Conservation (phyloP, 495 filamentous ascomycete genomes). For the Penicillium argentinense region DNA sequence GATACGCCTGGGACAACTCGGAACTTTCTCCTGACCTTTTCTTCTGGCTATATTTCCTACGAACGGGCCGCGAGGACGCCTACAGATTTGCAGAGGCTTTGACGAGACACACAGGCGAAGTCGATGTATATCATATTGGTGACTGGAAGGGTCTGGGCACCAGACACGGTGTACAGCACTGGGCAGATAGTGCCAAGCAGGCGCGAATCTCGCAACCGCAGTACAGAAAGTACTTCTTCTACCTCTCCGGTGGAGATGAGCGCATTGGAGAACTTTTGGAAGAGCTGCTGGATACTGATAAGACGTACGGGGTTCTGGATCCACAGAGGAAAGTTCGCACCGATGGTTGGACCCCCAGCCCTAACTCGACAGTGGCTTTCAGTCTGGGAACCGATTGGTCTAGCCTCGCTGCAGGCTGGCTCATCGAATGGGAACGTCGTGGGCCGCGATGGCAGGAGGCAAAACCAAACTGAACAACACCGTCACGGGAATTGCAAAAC, state of each 20-base stretch:
- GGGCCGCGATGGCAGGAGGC: conserved; percentile 44
- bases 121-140: conserved; percentile 51
- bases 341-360: conserved; percentile 40
- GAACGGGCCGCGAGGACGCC: conserved; percentile 43
- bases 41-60: conserved; percentile 53
- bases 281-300: conserved; percentile 32
- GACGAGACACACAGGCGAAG: conserved; percentile 49
- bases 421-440: conserved; percentile 49
- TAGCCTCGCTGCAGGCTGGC: conserved; percentile 44
- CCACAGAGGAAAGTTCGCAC: conserved; percentile 47
- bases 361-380: conserved; percentile 36
- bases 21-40: conserved; percentile 53
- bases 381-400: conserved; percentile 50
- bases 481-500: conserved; percentile 38
- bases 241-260: conserved; percentile 45
- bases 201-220: conserved; percentile 46
- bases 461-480: conserved; percentile 34
- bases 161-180: conserved; percentile 53
- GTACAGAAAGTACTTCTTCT: conserved; percentile 47
- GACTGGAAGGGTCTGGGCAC: conserved; percentile 49
- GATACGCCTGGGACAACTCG: conserved; percentile 56
- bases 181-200: conserved; percentile 49
- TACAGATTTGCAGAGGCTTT: conserved; percentile 50
- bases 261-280: conserved; percentile 45
- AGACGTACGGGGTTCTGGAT: conserved; percentile 44